These are phyloP conservation scores for Turritis glabra DNA, from an alignment of 345 rosid genomes.

Conservation along the genomic window DNA sequence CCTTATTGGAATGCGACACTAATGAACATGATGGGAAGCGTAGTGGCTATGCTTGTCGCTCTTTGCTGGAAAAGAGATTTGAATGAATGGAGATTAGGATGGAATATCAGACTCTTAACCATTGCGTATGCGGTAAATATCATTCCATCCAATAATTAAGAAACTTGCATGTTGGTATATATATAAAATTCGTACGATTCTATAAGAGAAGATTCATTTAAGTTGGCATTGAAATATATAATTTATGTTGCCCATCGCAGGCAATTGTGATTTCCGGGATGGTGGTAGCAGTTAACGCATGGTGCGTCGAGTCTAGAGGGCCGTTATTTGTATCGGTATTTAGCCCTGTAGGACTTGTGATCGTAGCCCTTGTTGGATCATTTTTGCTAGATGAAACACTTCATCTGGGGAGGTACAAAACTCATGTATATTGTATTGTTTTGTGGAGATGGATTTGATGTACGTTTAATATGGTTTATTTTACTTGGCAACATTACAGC, in stretches of 20 bases:
- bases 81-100: constrained; percentile 48
- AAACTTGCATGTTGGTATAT: not conserved
- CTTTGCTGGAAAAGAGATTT: constrained; percentile 36
- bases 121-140: constrained; percentile 41
- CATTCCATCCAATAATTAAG: not conserved
- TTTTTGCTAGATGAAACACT: constrained; percentile 47
- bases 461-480: constrained; percentile 5
- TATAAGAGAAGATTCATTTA: not conserved
- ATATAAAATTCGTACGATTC: not conserved
- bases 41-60: constrained; percentile 37
- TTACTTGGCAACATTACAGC: constrained; percentile 35
- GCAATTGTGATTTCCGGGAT: constrained; percentile 48
- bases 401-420: constrained; percentile 51
- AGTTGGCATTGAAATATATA: not conserved
- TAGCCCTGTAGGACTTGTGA: constrained; percentile 48
- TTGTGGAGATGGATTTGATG: constrained; percentile 7
- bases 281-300: constrained; percentile 35
- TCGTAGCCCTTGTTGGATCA: constrained; percentile 48
- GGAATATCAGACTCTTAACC: constrained; percentile 49
- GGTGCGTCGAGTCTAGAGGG: constrained; percentile 50
- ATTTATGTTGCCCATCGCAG: constrained; percentile 19
- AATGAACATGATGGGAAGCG: constrained; percentile 44
- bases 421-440: constrained; percentile 14
- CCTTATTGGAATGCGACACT: constrained; percentile 49
- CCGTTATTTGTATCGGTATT: constrained; percentile 50